phyloP scores from a whole-genome alignment of 805 yeast species.

The Yamadazyma kitorensis region DNA sequence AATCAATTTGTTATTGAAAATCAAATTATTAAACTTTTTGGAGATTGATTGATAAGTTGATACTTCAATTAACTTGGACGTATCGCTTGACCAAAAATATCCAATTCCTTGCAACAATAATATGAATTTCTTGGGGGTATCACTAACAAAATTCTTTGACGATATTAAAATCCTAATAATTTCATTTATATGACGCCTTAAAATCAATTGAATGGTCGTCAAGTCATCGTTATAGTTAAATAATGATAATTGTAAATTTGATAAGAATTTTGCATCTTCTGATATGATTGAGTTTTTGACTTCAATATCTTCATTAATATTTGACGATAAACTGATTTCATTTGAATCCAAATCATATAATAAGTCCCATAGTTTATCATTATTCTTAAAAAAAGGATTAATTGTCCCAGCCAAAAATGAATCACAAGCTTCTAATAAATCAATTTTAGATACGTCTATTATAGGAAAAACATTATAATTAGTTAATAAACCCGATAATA shows the following conservation, averaged over 20 bases:
- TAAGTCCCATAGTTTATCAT: conserved; percentile 56
- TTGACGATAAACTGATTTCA: conserved; percentile 25
- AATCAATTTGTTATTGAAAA: conserved; percentile 27
- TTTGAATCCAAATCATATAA: conserved; percentile 58
- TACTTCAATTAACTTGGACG: conserved; percentile 38
- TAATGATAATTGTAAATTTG: conserved; percentile 41
- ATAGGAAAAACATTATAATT: conserved; percentile 52
- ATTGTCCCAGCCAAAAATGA: conserved; percentile 63
- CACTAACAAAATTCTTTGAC: conserved; percentile 32
- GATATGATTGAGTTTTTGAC: conserved; percentile 37
- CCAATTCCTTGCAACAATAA: conserved; percentile 42
- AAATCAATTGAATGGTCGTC: conserved; percentile 41
- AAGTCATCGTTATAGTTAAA: conserved; percentile 45
- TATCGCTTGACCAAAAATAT: conserved; percentile 42
- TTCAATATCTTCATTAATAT: conserved; percentile 10
- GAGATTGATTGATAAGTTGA: conserved; percentile 40
- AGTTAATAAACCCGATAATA: conserved; percentile 38
- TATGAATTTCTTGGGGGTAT: conserved; percentile 9
- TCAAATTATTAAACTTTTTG: conserved; percentile 31
- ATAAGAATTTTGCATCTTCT: conserved; percentile 44
- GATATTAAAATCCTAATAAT: conserved; percentile 36
- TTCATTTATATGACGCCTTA: conserved; percentile 45
- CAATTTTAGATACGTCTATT: conserved; percentile 58
- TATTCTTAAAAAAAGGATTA: conserved; percentile 59
- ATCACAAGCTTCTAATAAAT: conserved; percentile 39